Conservation (phyloP, 805 yeast genomes). For the Nakazawaea wickerhamii region DNA sequence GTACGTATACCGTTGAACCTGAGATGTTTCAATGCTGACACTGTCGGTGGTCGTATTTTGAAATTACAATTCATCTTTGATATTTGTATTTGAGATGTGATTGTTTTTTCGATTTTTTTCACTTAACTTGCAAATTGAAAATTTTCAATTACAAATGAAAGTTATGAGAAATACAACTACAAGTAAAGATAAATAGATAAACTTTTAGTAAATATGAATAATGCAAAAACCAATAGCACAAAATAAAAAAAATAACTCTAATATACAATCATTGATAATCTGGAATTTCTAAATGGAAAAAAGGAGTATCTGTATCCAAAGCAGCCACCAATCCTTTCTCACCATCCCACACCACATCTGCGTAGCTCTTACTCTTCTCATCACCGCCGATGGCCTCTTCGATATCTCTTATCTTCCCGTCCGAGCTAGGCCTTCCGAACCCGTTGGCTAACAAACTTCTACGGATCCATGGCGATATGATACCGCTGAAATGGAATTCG, state of each 20-base stretch:
- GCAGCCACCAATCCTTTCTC: constrained; percentile 35
- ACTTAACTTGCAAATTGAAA: not conserved
- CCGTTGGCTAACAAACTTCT: constrained; percentile 71
- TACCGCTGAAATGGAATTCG: constrained; percentile 85
- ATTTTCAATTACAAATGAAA: not conserved
- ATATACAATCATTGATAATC: constrained; percentile 26
- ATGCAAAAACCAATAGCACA: not conserved
- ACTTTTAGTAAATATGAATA: not conserved
- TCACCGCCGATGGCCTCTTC: constrained; percentile 10
- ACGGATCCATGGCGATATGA: constrained; percentile 81
- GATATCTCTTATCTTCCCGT: constrained; percentile 30
- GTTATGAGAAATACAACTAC: not conserved
- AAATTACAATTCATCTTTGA: not conserved
- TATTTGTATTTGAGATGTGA: not conserved
- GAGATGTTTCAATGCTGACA: constrained; percentile 2
- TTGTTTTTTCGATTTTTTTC: not conserved
- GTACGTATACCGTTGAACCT: constrained; percentile 3
- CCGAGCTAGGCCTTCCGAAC: constrained; percentile 43
- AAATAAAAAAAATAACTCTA: not conserved
- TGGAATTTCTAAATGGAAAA: constrained; percentile 77
- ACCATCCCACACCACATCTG: constrained; percentile 19
- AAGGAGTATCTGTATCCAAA: constrained; percentile 62
- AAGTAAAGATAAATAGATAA: not conserved
- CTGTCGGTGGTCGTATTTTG: not conserved
- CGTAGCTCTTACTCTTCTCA: constrained; percentile 2